These are phyloP conservation scores for Melastoma candidum DNA, from an alignment of 441 rosid species.

Conservation along the genomic window DNA sequence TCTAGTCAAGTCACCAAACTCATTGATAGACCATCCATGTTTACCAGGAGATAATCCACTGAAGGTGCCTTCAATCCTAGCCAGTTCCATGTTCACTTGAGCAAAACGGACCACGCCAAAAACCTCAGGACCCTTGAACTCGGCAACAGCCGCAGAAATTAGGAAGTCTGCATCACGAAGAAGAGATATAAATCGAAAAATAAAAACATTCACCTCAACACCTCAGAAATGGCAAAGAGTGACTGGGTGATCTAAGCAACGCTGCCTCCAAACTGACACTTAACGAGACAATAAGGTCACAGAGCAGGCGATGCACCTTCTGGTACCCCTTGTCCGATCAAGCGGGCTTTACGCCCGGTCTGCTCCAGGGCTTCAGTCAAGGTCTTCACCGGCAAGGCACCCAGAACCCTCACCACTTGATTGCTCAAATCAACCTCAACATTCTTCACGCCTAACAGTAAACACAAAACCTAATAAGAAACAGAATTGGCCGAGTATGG, in stretches of 20 bases:
- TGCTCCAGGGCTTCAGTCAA: conserved; percentile 79
- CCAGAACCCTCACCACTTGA: conserved; percentile 76
- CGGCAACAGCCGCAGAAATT: conserved; percentile 84
- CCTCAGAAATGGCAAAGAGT: too few relatives aligned
- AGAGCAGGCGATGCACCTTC: conserved; percentile 44
- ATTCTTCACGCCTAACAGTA: conserved; percentile 52
- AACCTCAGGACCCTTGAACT: conserved; percentile 78
- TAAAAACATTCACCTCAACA: neutral
- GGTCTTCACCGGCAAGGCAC: conserved; percentile 54
- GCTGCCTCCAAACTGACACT: too few relatives aligned
- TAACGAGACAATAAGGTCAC: neutral
- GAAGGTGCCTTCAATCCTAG: conserved; percentile 76
- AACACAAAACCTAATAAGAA: neutral
- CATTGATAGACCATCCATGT: conserved; percentile 81
- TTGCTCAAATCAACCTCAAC: conserved; percentile 73
- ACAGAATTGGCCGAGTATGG: neutral
- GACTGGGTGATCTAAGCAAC: too few relatives aligned
- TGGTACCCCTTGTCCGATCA: conserved; percentile 90
- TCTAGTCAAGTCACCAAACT: conserved; percentile 79
- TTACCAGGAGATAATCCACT: conserved; percentile 69
- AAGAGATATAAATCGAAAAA: neutral
- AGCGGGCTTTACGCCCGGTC: conserved; percentile 69
- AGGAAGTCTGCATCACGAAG: conserved; percentile 45
- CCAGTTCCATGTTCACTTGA: conserved; percentile 78
- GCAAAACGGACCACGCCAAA: conserved; percentile 85